A percentile compares a stretch with the other conserved stretches of the same genome.
These are phyloP conservation scores for Alternaria sp. DNA, from an alignment of 2,329 filamentous ascomycete genomes.

Conservation along the genomic window DNA sequence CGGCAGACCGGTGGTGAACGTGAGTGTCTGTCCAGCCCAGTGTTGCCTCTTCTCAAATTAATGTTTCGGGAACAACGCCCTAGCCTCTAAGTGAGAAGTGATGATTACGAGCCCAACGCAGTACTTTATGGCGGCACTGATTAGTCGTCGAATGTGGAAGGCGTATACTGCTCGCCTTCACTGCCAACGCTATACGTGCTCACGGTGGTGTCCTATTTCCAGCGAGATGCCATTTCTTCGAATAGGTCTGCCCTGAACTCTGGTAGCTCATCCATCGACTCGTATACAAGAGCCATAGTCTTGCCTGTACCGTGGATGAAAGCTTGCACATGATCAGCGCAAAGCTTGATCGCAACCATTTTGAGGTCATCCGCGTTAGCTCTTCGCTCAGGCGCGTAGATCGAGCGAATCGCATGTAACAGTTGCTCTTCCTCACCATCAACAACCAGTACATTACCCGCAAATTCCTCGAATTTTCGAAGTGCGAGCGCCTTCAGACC, in stretches of 20 bases:
- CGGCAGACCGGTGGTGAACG: conserved; percentile 3
- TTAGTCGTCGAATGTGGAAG: neutral
- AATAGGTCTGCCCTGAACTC: conserved; percentile 42
- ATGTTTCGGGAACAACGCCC: neutral
- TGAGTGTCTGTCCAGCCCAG: neutral
- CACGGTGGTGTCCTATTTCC: conserved; percentile 24
- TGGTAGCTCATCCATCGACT: conserved; percentile 41
- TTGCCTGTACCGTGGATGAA: conserved; percentile 39
- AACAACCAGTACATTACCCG: conserved; percentile 27
- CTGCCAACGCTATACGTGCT: neutral
- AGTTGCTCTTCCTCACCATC: conserved; percentile 38
- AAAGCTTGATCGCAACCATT: conserved; percentile 33
- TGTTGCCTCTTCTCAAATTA: neutral
- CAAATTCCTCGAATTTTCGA: conserved; percentile 39
- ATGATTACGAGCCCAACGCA: neutral
- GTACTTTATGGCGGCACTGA: neutral
- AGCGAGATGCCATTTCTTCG: conserved; percentile 38
- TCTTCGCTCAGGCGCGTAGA: conserved; percentile 34
- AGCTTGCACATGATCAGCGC: conserved; percentile 40
- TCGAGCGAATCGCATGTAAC: conserved; percentile 33
- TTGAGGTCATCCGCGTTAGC: conserved; percentile 34
- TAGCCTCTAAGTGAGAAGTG: neutral
- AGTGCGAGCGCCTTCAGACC: conserved; percentile 35
- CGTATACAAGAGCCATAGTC: conserved; percentile 37
- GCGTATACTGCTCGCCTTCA: neutral